Evolutionary conservation across 495 filamentous ascomycete species (phyloP).

Genomic region (Extremus antarcticus): DNA sequence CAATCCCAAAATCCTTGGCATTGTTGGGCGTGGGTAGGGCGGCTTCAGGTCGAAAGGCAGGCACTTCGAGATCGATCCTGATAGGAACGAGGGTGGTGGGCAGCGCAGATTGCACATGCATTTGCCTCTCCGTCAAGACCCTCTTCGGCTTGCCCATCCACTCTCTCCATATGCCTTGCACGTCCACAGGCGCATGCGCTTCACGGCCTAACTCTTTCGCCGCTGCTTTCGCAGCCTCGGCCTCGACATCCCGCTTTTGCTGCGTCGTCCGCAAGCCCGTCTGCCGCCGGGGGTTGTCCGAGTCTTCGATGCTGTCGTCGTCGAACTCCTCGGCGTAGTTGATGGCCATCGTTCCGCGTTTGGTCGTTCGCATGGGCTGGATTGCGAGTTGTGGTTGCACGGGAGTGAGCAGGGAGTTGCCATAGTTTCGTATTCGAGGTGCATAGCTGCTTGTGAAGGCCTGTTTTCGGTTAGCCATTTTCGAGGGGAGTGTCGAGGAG

Average conservation of each 20-base stretch:
- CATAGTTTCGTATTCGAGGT: slow-evolving; percentile 79
- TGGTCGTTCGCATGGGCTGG: slow-evolving; percentile 76
- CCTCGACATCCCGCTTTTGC: slow-evolving; percentile 61
- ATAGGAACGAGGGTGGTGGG: slow-evolving; percentile 90
- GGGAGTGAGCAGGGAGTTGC: slow-evolving; percentile 84
- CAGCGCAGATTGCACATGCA: slow-evolving; percentile 70
- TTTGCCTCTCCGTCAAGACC: slow-evolving; percentile 56
- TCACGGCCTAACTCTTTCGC: slow-evolving; percentile 78
- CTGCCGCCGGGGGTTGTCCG: slow-evolving; percentile 62
- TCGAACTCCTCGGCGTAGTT: slow-evolving; percentile 97
- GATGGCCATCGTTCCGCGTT: slow-evolving; percentile 89
- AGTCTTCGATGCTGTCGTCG: slow-evolving; percentile 89
- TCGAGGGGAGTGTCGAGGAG: neutral
- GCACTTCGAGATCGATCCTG: slow-evolving; percentile 87
- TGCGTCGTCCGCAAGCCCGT: slow-evolving; percentile 65
- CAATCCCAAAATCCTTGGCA: slow-evolving; percentile 49
- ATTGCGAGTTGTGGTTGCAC: slow-evolving; percentile 55
- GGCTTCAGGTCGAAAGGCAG: slow-evolving; percentile 62
- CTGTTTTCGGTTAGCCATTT: slow-evolving; percentile 45
- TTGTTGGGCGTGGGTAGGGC: slow-evolving; percentile 58
- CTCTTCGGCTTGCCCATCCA: slow-evolving; percentile 78
- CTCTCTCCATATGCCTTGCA: slow-evolving; percentile 84
- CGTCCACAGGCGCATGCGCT: slow-evolving; percentile 61
- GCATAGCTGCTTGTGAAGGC: slow-evolving; percentile 87
- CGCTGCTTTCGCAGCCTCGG: slow-evolving; percentile 47